Evolutionary conservation across 148 eudicot species (phyloP).

Genomic region (Polygonum aviculare): DNA sequence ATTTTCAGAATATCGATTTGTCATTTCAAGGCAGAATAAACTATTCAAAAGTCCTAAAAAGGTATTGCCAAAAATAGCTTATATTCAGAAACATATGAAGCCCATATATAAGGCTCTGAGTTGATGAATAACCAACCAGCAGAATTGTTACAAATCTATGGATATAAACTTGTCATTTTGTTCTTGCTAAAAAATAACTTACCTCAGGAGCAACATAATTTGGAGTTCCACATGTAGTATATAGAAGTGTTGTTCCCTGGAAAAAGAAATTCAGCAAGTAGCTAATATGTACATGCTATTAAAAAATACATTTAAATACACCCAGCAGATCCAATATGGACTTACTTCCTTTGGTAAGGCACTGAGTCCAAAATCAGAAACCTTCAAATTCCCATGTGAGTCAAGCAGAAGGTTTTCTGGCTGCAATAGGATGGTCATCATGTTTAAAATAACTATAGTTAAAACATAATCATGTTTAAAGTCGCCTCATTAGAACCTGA

Average conservation of each 20-base stretch:
- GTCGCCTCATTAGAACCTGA: background rate
- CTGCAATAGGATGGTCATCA: slow-evolving; percentile 25
- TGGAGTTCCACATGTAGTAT: slow-evolving; percentile 97
- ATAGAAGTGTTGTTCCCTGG: slow-evolving; percentile 91
- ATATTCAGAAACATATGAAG: background rate
- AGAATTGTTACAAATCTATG: background rate
- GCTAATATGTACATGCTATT: background rate
- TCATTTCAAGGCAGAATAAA: no score
- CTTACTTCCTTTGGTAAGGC: slow-evolving; percentile 86
- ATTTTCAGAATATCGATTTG: no score
- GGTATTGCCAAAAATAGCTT: no score
- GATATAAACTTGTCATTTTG: background rate
- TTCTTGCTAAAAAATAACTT: slow-evolving; percentile 1
- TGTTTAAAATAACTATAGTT: background rate
- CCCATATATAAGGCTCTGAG: background rate
- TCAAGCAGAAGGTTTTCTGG: slow-evolving; percentile 97
- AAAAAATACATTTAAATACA: background rate
- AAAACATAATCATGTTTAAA: background rate
- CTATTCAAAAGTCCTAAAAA: no score
- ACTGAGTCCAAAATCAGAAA: slow-evolving; percentile 98
- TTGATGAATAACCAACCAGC: background rate
- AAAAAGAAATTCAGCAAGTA: slow-evolving; percentile 15
- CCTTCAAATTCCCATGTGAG: slow-evolving; percentile 67
- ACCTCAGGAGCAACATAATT: slow-evolving; percentile 99
- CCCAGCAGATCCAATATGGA: background rate